Percentiles rank a stretch among this genome's conserved stretches.
These are phyloP conservation scores for Microbotryum violaceum DNA, from an alignment of 1,284 basidiomycete genomes.

Conservation along the genomic window DNA sequence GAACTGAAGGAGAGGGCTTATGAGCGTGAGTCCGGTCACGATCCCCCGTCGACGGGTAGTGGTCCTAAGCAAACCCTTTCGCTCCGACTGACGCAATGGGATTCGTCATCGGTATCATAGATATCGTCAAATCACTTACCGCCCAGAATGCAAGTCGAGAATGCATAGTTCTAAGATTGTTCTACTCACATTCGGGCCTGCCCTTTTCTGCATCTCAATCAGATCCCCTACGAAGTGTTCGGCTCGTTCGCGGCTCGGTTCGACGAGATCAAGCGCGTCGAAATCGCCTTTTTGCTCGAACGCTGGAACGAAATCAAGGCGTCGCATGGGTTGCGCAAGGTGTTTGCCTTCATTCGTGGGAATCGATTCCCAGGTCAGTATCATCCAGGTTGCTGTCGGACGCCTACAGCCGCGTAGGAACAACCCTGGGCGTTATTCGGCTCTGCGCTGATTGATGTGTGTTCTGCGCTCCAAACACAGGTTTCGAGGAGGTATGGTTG, in stretches of 20 bases:
- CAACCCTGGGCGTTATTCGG: too few relatives aligned
- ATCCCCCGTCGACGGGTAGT: too few relatives aligned
- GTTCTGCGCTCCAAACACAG: too few relatives aligned
- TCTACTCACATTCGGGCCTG: not conserved
- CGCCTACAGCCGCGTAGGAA: too few relatives aligned
- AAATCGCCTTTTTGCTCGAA: conserved; percentile 29
- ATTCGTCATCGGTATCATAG: too few relatives aligned
- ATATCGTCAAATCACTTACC: conserved; percentile 31
- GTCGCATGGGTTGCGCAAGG: conserved; percentile 18
- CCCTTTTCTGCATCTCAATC: not conserved
- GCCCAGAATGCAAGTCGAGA: conserved; percentile 27
- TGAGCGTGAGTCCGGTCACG: conserved; percentile 13
- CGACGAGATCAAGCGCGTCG: conserved; percentile 32
- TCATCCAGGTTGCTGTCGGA: too few relatives aligned
- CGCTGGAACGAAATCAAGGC: conserved; percentile 18
- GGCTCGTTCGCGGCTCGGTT: conserved; percentile 30
- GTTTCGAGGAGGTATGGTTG: conserved; percentile 25
- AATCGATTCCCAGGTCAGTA: conserved; percentile 16
- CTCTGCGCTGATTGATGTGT: too few relatives aligned
- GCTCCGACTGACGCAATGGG: too few relatives aligned
- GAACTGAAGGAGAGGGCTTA: conserved; percentile 37
- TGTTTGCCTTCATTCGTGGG: conserved; percentile 16
- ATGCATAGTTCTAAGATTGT: not conserved
- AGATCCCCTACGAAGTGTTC: conserved; percentile 34
- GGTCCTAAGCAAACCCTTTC: too few relatives aligned